A percentile compares a stretch with the other conserved stretches of the same genome.
These are phyloP conservation scores for Margaritispora aquatica DNA, from an alignment of 495 filamentous ascomycete genomes.

Conservation along the genomic window DNA sequence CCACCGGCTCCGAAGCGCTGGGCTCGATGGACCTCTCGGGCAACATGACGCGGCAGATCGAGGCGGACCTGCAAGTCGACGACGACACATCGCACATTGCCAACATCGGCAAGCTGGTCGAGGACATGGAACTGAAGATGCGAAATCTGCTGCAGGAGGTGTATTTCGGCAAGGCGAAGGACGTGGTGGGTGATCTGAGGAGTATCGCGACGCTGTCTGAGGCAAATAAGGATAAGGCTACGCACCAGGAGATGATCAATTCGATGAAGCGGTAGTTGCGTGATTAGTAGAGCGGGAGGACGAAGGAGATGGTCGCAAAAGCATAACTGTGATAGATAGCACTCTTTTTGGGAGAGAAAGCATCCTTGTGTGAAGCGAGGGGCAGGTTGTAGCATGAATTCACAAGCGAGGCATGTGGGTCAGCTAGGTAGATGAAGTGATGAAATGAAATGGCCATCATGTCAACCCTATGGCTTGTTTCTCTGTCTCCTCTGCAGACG, in stretches of 20 bases:
- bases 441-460: too few species aligned
- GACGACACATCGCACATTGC: conserved; percentile 90
- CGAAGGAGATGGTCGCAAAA: background rate
- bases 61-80: conserved; percentile 82
- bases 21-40: conserved; percentile 91
- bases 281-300: conserved; percentile 9
- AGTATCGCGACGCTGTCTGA: conserved; percentile 86
- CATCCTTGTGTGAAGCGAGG: too few species aligned
- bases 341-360: background rate
- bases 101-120: conserved; percentile 90
- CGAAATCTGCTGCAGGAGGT: conserved; percentile 97
- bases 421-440: too few species aligned
- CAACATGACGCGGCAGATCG: conserved; percentile 96
- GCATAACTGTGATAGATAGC: background rate
- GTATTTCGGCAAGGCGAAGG: conserved; percentile 99
- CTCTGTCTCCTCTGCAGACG: too few species aligned
- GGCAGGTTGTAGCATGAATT: too few species aligned
- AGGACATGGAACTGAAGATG: conserved; percentile 99
- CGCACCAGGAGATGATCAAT: conserved; percentile 87
- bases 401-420: too few species aligned
- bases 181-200: conserved; percentile 94
- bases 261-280: conserved; percentile 50
- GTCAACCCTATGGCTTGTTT: too few species aligned
- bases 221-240: conserved; percentile 74
- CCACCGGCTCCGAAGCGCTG: conserved; percentile 61